phyloP scores from a whole-genome alignment of 345 rosid species.

The Dipteronia dyeriana region DNA sequence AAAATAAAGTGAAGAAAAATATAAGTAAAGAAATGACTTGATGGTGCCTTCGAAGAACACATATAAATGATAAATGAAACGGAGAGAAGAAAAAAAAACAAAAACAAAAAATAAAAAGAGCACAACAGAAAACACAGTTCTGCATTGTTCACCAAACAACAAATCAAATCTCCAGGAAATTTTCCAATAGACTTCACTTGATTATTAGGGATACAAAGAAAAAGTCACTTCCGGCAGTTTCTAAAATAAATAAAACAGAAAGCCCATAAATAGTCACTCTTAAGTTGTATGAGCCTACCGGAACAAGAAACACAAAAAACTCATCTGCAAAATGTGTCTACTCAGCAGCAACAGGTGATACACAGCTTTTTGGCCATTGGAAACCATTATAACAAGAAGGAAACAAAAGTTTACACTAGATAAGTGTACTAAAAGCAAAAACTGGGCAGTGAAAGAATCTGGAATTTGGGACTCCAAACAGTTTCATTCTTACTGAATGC shows the following conservation, averaged over 20 bases:
- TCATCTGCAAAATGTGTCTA: neutral
- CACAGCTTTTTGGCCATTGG: neutral
- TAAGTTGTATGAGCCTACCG: no score
- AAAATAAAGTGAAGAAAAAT: constrained; percentile 14
- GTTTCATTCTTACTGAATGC: neutral
- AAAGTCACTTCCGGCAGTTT: neutral
- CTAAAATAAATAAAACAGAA: neutral
- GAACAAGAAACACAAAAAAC: neutral
- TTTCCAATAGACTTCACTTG: neutral
- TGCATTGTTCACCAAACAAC: neutral
- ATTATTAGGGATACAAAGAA: neutral
- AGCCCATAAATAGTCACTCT: no score
- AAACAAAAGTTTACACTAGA: neutral
- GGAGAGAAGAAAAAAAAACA: neutral
- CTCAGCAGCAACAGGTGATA: neutral
- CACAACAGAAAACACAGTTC: neutral
- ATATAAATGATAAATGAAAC: neutral
- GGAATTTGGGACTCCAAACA: neutral
- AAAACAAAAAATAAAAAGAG: neutral
- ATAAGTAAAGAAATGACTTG: constrained; percentile 9
- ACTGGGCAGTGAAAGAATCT: neutral
- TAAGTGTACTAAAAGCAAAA: neutral
- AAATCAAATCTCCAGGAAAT: neutral
- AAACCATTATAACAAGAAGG: neutral
- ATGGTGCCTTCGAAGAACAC: neutral